Conservation (phyloP, 768 basidiomycete genomes). For the Mycena sanguinolenta region DNA sequence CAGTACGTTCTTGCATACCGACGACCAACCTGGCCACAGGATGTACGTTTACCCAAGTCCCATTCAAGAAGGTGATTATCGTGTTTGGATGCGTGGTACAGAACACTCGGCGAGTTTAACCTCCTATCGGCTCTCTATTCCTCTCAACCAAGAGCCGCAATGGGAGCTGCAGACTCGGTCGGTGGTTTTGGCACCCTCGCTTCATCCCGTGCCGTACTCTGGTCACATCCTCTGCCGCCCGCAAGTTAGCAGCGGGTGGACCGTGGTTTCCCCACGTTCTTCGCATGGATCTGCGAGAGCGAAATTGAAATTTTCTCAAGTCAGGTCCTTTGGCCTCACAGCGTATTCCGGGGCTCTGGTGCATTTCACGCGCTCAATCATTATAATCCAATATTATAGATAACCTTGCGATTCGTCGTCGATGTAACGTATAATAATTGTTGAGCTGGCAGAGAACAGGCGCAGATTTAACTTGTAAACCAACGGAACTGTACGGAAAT, state of each 20-base stretch:
- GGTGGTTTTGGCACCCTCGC: too few relatives aligned
- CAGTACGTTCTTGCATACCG: not conserved
- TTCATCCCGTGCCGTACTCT: not conserved
- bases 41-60: not conserved
- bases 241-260: too few relatives aligned
- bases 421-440: too few relatives aligned
- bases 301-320: not conserved
- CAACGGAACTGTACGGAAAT: too few relatives aligned
- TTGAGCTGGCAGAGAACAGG: too few relatives aligned
- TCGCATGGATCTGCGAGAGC: not conserved
- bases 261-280: not conserved
- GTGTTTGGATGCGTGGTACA: not conserved
- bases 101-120: not conserved
- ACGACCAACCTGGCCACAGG: not conserved
- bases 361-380: not conserved
- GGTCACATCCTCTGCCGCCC: not conserved
- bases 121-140: not conserved
- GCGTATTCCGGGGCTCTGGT: not conserved
- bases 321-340: not conserved
- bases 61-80: not conserved
- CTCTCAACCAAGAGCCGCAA: too few relatives aligned
- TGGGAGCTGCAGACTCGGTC: not conserved
- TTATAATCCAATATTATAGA: conserved; percentile 15
- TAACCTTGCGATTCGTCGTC: not conserved
- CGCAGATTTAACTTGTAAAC: too few relatives aligned